Conservation (phyloP, 2,329 filamentous ascomycete species). For the Chaetomium globosum region DNA sequence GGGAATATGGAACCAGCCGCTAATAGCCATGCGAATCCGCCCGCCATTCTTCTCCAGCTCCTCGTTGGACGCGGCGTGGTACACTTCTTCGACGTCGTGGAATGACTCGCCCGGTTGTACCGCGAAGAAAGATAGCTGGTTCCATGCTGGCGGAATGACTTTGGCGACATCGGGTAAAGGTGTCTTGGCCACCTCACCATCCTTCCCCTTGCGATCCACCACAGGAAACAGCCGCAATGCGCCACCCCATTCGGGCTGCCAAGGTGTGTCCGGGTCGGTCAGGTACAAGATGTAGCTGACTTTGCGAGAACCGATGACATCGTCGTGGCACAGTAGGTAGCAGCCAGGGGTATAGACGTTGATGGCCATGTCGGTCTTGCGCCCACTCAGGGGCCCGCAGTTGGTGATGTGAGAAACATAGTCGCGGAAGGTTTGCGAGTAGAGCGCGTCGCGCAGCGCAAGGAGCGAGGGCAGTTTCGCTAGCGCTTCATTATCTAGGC, state of each 20-base stretch:
- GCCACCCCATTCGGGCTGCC: slow-evolving; percentile 91
- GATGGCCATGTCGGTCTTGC: slow-evolving; percentile 98
- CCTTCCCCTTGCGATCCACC: slow-evolving; percentile 63
- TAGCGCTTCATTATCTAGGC: slow-evolving; percentile 82
- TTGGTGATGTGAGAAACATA: slow-evolving; percentile 86
- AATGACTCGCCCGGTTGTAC: slow-evolving; percentile 99
- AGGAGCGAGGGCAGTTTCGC: slow-evolving; percentile 87
- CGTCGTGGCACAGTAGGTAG: slow-evolving; percentile 94
- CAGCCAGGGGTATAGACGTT: slow-evolving; percentile 97
- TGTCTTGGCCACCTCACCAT: slow-evolving; percentile 75
- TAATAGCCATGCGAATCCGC: slow-evolving; percentile 93
- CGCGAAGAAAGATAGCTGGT: slow-evolving; percentile 96
- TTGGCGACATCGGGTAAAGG: slow-evolving; percentile 78
- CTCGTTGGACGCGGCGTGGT: slow-evolving; percentile 64
- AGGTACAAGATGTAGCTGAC: slow-evolving; percentile 98
- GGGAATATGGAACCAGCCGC: slow-evolving; percentile 98
- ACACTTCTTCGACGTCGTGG: slow-evolving; percentile 98
- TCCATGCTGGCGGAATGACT: slow-evolving; percentile 91
- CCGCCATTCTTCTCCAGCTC: slow-evolving; percentile 70
- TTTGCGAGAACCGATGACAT: slow-evolving; percentile 94
- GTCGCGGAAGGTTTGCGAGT: slow-evolving; percentile 84
- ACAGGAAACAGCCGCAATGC: slow-evolving; percentile 85
- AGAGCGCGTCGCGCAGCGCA: slow-evolving; percentile 87
- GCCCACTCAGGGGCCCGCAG: slow-evolving; percentile 83
- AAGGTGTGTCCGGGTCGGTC: slow-evolving; percentile 85